Percentiles rank a stretch among this genome's conserved stretches.
phyloP scores from a whole-genome alignment of 805 yeast genomes.

The Yarrowia osloensis region DNA sequence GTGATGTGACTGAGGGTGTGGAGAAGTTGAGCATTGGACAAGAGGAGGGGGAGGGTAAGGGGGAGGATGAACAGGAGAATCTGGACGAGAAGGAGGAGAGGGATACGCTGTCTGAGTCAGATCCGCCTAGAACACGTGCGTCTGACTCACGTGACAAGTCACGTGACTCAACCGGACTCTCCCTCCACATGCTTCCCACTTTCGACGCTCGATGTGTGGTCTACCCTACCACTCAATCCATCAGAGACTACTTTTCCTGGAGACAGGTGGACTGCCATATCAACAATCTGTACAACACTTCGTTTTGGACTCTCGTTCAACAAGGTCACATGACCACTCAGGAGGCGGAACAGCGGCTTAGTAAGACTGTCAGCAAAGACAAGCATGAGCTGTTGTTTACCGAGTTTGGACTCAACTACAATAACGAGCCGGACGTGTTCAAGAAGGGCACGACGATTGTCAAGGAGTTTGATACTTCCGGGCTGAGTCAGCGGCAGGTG shows the following conservation, averaged over 20 bases:
- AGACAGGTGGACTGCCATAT: conserved; percentile 95
- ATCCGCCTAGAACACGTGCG: no score
- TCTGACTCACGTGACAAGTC: neutral
- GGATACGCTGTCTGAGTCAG: no score
- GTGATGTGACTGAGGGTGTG: neutral
- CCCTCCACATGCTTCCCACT: conserved; percentile 64
- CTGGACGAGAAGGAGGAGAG: no score
- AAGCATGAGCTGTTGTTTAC: conserved; percentile 84
- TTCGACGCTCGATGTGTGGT: conserved; percentile 90
- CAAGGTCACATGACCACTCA: conserved; percentile 69
- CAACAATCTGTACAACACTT: conserved; percentile 88
- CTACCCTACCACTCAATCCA: conserved; percentile 63
- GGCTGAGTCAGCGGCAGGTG: conserved; percentile 46
- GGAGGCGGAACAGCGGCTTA: conserved; percentile 74
- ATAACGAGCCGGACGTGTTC: conserved; percentile 83
- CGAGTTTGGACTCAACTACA: conserved; percentile 82
- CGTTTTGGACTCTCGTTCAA: conserved; percentile 83
- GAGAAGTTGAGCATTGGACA: neutral
- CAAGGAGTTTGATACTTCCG: conserved; percentile 47
- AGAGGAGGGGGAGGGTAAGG: neutral
- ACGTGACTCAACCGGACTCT: conserved; percentile 44
- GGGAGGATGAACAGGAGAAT: neutral
- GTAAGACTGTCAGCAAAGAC: conserved; percentile 77
- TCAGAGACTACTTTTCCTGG: conserved; percentile 89
- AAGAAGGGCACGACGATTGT: conserved; percentile 76